Evolutionary conservation across 2,329 filamentous ascomycete species (phyloP).

Genomic region (Zymoseptoria brevis): DNA sequence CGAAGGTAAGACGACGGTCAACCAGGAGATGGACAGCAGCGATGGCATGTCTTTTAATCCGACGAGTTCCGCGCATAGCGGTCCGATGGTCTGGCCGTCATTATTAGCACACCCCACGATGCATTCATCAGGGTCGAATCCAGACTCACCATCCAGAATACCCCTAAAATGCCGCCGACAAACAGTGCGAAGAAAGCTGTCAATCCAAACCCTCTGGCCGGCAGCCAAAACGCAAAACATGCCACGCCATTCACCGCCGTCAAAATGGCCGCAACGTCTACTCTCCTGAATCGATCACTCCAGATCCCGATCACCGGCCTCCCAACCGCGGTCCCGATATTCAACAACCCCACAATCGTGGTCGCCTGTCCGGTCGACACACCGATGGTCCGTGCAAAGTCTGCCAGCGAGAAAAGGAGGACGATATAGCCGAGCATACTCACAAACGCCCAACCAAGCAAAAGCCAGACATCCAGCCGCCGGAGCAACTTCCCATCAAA

Average conservation of each 20-base stretch:
- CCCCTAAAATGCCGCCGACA: slow-evolving; percentile 39
- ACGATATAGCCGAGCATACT: slow-evolving; percentile 43
- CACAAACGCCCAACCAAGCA: slow-evolving; percentile 38
- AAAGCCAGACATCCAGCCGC: slow-evolving; percentile 30
- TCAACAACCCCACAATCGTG: slow-evolving; percentile 37
- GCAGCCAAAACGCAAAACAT: slow-evolving; percentile 42
- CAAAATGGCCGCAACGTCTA: slow-evolving; percentile 34
- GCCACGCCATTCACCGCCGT: slow-evolving; percentile 35
- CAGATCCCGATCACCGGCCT: slow-evolving; percentile 40
- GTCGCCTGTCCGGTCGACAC: slow-evolving; percentile 34
- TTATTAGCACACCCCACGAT: background rate
- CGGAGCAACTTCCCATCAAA: slow-evolving; percentile 31
- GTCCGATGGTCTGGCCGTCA: slow-evolving; percentile 30
- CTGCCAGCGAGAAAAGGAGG: slow-evolving; percentile 41
- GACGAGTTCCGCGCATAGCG: slow-evolving; percentile 35
- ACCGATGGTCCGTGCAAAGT: slow-evolving; percentile 36
- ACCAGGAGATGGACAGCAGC: slow-evolving; percentile 34
- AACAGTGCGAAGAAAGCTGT: slow-evolving; percentile 39
- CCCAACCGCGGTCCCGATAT: slow-evolving; percentile 42
- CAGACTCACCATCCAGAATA: slow-evolving; percentile 40
- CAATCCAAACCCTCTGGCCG: slow-evolving; percentile 34
- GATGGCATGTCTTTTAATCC: slow-evolving; percentile 35
- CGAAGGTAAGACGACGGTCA: slow-evolving; percentile 31
- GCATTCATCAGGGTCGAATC: background rate
- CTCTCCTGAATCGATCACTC: slow-evolving; percentile 39